Evolutionary conservation across 805 yeast genomes (phyloP).

Genomic region (Candida sonorensis): DNA sequence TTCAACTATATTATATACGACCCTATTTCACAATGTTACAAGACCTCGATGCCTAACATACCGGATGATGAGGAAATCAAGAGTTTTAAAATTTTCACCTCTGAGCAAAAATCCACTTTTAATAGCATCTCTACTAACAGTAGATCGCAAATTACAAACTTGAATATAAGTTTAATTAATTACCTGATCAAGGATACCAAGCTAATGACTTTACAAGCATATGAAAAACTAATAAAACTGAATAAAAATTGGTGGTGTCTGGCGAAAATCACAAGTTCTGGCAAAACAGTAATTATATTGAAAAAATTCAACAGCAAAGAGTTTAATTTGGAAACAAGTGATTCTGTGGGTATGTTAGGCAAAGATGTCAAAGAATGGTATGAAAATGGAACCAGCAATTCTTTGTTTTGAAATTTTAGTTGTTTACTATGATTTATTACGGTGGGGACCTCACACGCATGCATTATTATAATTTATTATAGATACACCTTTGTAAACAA

Average conservation of each 20-base stretch:
- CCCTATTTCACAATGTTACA: constrained; percentile 9
- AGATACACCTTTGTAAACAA: too few species aligned
- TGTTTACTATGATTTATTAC: too few species aligned
- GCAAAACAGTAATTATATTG: constrained; percentile 14
- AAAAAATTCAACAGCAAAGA: constrained; percentile 12
- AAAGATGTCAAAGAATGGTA: constrained; percentile 20
- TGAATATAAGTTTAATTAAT: constrained; percentile 15
- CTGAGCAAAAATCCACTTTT: constrained; percentile 1
- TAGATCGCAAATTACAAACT: constrained; percentile 12
- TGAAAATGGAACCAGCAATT: constrained; percentile 1
- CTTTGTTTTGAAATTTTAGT: not conserved
- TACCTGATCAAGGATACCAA: constrained; percentile 10
- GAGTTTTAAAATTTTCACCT: constrained; percentile 5
- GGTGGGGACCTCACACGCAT: too few species aligned
- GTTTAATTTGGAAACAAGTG: constrained; percentile 12
- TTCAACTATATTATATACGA: constrained; percentile 22
- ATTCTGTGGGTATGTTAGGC: constrained; percentile 18
- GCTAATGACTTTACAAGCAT: constrained; percentile 7
- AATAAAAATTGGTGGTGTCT: constrained; percentile 23
- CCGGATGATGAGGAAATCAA: constrained; percentile 19
- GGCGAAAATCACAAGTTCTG: constrained; percentile 6
- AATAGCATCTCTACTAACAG: constrained; percentile 4
- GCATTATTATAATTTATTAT: too few species aligned
- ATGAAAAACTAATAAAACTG: constrained; percentile 19
- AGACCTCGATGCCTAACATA: constrained; percentile 23